Evolutionary conservation across 2,329 filamentous ascomycete species (phyloP), one percentile per base, ranked within the genome.

Genomic region (Colletotrichum horii): DNA sequence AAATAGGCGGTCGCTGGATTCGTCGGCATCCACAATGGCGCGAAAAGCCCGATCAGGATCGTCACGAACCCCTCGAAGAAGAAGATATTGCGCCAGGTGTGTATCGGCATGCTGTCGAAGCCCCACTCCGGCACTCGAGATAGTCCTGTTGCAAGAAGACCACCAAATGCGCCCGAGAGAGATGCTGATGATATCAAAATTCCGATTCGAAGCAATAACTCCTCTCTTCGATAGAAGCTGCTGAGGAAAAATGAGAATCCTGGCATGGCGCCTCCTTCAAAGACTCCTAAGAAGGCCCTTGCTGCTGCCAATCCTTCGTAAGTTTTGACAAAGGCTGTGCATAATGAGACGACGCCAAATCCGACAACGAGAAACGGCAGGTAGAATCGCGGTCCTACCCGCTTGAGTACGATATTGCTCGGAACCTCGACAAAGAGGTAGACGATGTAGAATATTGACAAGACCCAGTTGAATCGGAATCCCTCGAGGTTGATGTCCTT

Each of bases 11-110:
- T 84, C 9, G 82, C 80, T 1, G 90, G 90, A 14, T 81, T 85
- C 9, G 85, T 86, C 1, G 90, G 89, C 84, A 92, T 87, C 76
- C 90, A 82, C 67, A 89, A 84, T 1, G 89, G 89, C 1, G 90
- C 88, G 2, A 83, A 74, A 3, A 87, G 52, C 1, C 88, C 90
- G 15, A 89, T 79, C 56, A 89, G 74, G 26, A 88, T 81, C 12
- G 90, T 92, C 76, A 91, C 78, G 56, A 91, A 80, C 1, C 91
- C 91, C 80, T 92, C 91, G 75, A 93, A 92, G 83, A 92, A 91
- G 84, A 92, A 92, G 78, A 93, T 93, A 80, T 90, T 90, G 75
- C 88, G 85, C 89, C 89, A 91, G 0, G 85, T 88, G 77, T 88
- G 83, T 68, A 92, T 85, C 32, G 79, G 83, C 74, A 84, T 84